Conservation (phyloP, 371 early-diverging fungal genomes). For the Nematocida sp. region DNA sequence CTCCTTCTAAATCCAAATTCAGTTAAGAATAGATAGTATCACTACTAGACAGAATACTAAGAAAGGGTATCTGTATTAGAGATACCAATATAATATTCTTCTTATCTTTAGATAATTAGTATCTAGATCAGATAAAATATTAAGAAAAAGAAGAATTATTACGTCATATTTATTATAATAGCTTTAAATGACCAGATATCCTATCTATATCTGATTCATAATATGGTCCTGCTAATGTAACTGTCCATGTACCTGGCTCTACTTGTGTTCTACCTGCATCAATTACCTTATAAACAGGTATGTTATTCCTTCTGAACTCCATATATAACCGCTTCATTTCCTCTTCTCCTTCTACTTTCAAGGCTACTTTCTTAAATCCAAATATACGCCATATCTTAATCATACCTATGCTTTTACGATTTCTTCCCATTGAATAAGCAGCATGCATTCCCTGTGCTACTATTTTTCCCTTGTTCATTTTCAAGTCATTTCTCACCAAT, state of each 20-base stretch:
- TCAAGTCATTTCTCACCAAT: constrained; percentile 58
- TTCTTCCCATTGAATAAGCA: constrained; percentile 40
- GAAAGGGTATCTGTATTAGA: too few species aligned
- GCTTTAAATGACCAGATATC: constrained; percentile 43
- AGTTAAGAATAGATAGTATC: too few species aligned
- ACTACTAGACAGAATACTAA: too few species aligned
- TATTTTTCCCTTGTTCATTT: constrained; percentile 63
- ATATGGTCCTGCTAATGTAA: constrained; percentile 83
- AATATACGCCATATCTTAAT: constrained; percentile 48
- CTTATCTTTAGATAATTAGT: too few species aligned
- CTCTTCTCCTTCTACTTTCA: constrained; percentile 51
- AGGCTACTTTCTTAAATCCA: constrained; percentile 55
- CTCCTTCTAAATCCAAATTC: too few species aligned
- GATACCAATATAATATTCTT: not conserved
- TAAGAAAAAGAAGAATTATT: not conserved
- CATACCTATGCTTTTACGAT: constrained; percentile 6
- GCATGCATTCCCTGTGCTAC: constrained; percentile 63
- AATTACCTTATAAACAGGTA: constrained; percentile 43
- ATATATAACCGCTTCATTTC: constrained; percentile 32
- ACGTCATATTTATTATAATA: constrained; percentile 22
- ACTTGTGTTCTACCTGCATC: constrained; percentile 97
- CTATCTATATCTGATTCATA: constrained; percentile 37
- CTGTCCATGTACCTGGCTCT: constrained; percentile 82
- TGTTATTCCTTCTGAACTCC: constrained; percentile 2
- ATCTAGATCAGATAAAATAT: too few species aligned